A percentile compares a stretch with the other conserved stretches of the same genome.
Evolutionary conservation across 1,139 yeast genomes (phyloP).

Genomic region (Sugiyamaella neomexicana): DNA sequence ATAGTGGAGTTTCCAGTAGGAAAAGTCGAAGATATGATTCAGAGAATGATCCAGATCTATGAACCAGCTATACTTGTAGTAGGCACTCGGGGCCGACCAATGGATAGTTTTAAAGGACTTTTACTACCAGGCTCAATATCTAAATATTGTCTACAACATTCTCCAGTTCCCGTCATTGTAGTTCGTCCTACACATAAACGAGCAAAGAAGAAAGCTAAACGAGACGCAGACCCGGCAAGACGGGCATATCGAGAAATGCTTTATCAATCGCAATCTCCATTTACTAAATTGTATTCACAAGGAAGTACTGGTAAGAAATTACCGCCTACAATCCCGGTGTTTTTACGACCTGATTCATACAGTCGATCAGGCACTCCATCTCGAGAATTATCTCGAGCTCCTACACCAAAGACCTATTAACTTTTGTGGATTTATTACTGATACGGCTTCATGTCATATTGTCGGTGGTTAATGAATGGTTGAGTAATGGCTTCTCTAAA

Average conservation of each 20-base stretch:
- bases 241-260: conserved; percentile 27
- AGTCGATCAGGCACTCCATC: conserved; percentile 10
- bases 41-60: conserved; percentile 56
- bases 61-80: conserved; percentile 65
- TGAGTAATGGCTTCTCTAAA: conserved; percentile 50
- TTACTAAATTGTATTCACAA: conserved; percentile 23
- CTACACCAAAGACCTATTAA: conserved; percentile 1
- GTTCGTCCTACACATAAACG: conserved; percentile 58
- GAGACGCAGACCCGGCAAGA: conserved; percentile 39
- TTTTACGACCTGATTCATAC: conserved; percentile 12
- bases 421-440: background rate
- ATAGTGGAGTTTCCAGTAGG: conserved; percentile 65
- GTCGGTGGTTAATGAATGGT: conserved; percentile 53
- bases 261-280: conserved; percentile 10
- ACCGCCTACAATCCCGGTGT: conserved; percentile 25
- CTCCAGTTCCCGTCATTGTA: conserved; percentile 66
- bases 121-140: conserved; percentile 50
- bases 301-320: conserved; percentile 25
- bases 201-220: conserved; percentile 37
- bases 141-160: conserved; percentile 64
- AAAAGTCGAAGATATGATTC: conserved; percentile 56
- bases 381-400: conserved; percentile 3
- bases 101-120: conserved; percentile 49
- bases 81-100: conserved; percentile 54
- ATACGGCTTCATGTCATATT: conserved; percentile 16